Evolutionary conservation across 2,329 filamentous ascomycete genomes (phyloP), one percentile per base, ranked within the genome.

Genomic region (Cryphonectria radicalis): DNA sequence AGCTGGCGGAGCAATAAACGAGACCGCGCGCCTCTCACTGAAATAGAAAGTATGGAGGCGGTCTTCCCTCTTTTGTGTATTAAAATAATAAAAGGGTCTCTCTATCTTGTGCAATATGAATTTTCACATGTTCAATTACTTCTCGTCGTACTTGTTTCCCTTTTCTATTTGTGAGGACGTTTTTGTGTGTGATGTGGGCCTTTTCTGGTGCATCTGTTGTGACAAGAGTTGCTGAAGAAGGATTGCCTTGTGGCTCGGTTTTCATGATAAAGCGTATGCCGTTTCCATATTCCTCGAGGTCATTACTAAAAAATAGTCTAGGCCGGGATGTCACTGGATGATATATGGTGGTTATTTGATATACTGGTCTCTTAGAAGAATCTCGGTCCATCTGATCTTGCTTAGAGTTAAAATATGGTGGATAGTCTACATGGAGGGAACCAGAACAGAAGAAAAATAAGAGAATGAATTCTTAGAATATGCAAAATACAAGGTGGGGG

Each of bases 1-100:
- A 73, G 59, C 59, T 60, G 25, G 50, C 28, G 22, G 72, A 73
- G 43, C 55, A 67, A 25, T 73, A 62, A 46, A n/a, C 4, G 7
- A 10, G 37, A 28, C 25, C 19, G 37, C 37, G 37, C 37, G 19
- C 46, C 46, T 17, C 17, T 3, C 42, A 8, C 43, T n/a, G 19
- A 6, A 14, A 19, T 62, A n/a, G 14, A 25, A 32, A 22, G 22
- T 19, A 40, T 62, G n/a, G 32, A 62, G 7, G 10, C 35, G 19
- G 17, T 6, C 6, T 50, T 46, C 5, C 17, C 5, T 35, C n/a
- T 40, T 7, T 1, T 22, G 32, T 37, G 11, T n/a, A 62, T 40
- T 14, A 62, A 14, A 19, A 40, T 2, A 40, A 40, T 1, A 11
- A 40, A 40, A 40, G 37, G 46, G 46, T 3, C 6, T 62, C 28